Base-by-base conservation (phyloP, 164 flowering plant genomes). In the Piper longum region DNA sequence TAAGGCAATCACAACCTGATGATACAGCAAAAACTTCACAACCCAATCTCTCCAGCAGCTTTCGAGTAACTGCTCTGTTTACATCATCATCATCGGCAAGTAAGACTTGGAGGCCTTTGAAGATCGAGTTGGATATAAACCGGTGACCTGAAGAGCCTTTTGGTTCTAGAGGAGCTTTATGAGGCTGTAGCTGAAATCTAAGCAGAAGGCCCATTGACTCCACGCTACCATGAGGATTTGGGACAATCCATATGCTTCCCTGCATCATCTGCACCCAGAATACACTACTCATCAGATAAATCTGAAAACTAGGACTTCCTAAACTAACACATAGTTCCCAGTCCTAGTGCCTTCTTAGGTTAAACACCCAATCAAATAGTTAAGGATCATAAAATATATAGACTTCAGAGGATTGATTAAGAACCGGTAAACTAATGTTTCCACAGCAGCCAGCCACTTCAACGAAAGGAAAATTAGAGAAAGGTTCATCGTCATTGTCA, bases 161-260 rank as follows among this genome's bases (percentile, higher is more conserved):
- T 7, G 74, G 58, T 57, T 81, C 87, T 18, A 74, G 58, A 1
- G 76, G 41, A 4, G 71, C 72, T 9, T 78, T 65, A n/a, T 88
- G 77, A 43, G 80, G 73, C 57, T 64, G 77, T 16, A 70, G 70
- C 67, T 85, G 93, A 65, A 95, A 82, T 39, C 86, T 76, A 51
- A 95, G 84, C 54, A 79, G 72, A 4, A 95, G 83, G 2, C 78
- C 80, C 89, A 87, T 86, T 79, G 83, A 76, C 67, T 78, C 85
- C 41, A 80, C 70, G 63, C 71, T 70, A 14, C 95, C 99, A 45
- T 71, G 81, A 43, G 85, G 72, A 65, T 71, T 77, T 36, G 87
- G 85, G n/a, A 77, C 73, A 40, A 77, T 80, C 93, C 93, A 87
- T 45, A 95, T 85, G 71, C 80, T 85, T 43, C 99, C 99, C 76